These are phyloP conservation scores for Wickerhamiella kazuoi DNA, from an alignment of 805 yeast genomes.

Conservation along the genomic window DNA sequence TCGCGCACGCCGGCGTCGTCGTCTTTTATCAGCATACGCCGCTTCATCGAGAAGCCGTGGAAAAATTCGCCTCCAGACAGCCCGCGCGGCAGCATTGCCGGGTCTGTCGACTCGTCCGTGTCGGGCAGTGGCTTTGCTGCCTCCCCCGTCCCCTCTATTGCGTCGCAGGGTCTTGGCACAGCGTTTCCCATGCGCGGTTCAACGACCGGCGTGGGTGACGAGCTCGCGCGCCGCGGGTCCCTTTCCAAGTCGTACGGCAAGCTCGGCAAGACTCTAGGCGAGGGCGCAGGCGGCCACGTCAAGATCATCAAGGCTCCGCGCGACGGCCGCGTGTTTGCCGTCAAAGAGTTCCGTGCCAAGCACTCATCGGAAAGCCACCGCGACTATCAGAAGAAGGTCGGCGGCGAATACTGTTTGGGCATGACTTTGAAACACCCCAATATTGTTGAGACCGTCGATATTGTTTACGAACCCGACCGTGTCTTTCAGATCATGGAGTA, in stretches of 20 bases:
- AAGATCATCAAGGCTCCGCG: slow-evolving; percentile 47
- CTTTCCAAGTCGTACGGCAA: slow-evolving; percentile 55
- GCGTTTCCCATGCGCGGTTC: not conserved
- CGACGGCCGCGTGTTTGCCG: slow-evolving; percentile 68
- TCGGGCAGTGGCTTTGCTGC: not conserved
- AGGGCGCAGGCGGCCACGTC: slow-evolving; percentile 91
- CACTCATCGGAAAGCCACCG: slow-evolving; percentile 41
- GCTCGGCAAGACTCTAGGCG: slow-evolving; percentile 75
- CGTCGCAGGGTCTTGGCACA: not conserved
- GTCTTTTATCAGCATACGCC: slow-evolving; percentile 25
- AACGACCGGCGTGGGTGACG: slow-evolving; percentile 13
- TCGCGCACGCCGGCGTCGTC: slow-evolving; percentile 7
- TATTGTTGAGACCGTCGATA: slow-evolving; percentile 63
- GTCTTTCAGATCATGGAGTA: slow-evolving; percentile 85
- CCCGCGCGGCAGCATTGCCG: not conserved
- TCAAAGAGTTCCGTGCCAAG: slow-evolving; percentile 68
- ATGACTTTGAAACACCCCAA: slow-evolving; percentile 63
- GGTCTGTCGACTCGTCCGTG: not conserved
- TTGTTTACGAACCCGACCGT: slow-evolving; percentile 46
- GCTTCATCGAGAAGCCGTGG: slow-evolving; percentile 31
- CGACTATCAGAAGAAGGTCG: slow-evolving; percentile 62
- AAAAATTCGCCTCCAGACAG: slow-evolving; percentile 18
- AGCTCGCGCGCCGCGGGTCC: slow-evolving; percentile 4
- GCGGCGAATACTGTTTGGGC: slow-evolving; percentile 69
- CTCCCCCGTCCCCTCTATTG: not conserved